Evolutionary conservation across 176 grass and related monocot species (phyloP), one percentile per base, ranked within the genome.

Genomic region (Hyparrhenia diplandra): DNA sequence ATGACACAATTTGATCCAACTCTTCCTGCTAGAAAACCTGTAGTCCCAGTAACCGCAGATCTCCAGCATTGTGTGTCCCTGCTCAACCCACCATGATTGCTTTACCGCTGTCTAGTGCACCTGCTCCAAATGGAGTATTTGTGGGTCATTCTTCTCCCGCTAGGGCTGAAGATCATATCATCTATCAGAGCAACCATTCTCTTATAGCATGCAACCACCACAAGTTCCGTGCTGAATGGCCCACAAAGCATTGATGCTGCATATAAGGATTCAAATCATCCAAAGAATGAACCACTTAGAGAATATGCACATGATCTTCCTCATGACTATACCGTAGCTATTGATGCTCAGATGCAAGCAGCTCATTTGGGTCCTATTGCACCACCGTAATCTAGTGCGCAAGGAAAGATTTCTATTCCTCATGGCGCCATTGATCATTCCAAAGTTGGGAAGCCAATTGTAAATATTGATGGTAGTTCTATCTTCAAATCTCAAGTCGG

Each of bases 291-390:
- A 2, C 74, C 74, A 16, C 62, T 82, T 80, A 83, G 88, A 77
- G 88, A 89, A 77, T 86, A 86, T 80, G 88, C 35, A 30, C 68
- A 43, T 83, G 88, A 91, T 77, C 40, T 83, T 59, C 75, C 82
- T 28, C 81, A 85, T 67, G 83, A 86, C 74, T 89, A 85, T 81
- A 32, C 68, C 12, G 81, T 75, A 88, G 84, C 71, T 83, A 80
- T 97, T 1, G 85, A 94, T 84, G 78, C 71, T 13, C 86, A 45
- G 43, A 85, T 91, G 77, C 91, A 94, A 81, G 84, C 82, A 78
- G 58, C 94, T 85, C 79, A 88, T 75, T 87, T 94, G 68, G 78
- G 84, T 74, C 86, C 78, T 49, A 63, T 84, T 80, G 86, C 82
- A 42, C 78, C 82, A 83, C 80, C 88, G 67, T 87, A 94, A 82